Base-by-base conservation (phyloP, 257 asterid genomes). In the Solanum megistacrolobum region DNA sequence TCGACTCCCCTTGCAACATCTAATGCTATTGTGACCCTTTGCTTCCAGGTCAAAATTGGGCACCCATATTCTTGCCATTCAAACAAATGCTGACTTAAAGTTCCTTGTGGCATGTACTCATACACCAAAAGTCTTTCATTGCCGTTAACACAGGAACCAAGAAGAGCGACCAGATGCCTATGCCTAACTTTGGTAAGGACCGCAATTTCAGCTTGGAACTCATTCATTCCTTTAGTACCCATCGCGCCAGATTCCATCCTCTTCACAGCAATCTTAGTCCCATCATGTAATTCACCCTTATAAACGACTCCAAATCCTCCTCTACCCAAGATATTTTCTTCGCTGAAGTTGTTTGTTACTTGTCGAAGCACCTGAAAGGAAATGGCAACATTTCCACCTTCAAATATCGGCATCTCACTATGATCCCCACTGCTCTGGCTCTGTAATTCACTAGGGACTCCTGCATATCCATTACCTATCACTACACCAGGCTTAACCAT, bases 251-350 rank as follows among this genome's bases (percentile, higher is more conserved):
- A 92, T 89, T 96, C 98, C 99, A 96, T 96, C 89, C 99, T 93
- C 93, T 96, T 96, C 82, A 96, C 99, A 18, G 99, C 99, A 86
- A 96, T 95, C 85, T 93, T 93, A 32, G 98, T 96, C 31, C 99
- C 99, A 75, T 96, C 99, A 1, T 95, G 95, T 90, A 96, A 90
- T 86, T 92, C 98, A 1, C 99, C 99, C 87, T 94, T 95, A 92
- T 96, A 96, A 71, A 95, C 98, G 1, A 94, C 94, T n/a, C 98
- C 99, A 71, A 95, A 96, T 72, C 99, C 99, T 58, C 99, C 99
- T 88, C 98, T 91, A 6, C 99, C 99, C 89, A 96, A 83, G 35
- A 95, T 87, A 89, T 95, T 94, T 21, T 91, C 90, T 65, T 93
- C 97, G 1, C 90, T 93, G 91, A 96, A 96, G 87, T 95, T 94